Evolutionary conservation across 164 flowering plant species (phyloP), one percentile per base, ranked within the genome.

Genomic region (Vitis rupestris): DNA sequence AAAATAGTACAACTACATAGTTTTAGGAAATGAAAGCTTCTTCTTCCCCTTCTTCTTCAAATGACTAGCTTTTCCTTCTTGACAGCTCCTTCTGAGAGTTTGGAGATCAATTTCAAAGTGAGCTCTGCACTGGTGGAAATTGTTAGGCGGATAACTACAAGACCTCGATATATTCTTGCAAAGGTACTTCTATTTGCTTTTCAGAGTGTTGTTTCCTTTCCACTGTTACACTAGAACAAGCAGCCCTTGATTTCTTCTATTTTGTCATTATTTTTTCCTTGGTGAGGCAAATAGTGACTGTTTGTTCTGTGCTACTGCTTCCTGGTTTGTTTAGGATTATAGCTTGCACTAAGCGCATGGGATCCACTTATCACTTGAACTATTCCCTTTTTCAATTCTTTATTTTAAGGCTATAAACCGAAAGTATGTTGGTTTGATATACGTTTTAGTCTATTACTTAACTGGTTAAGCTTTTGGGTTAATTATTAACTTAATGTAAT

Each of bases 61-160:
- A 16, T 51, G 10, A 4, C 3, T 9, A n/a, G 68, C 19, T 64
- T 73, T 72, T 66, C 16, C 60, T 49, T 49, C 74, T 72, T 60
- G 60, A 47, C 87, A 96, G 99, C 91, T 72, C 85, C 99, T 80
- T 83, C 87, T 23, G 98, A 93, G 80, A 93, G 98, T 76, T 75
- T 96, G 76, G 94, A 89, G 52, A 96, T 96, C 72, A 96, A 96
- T 77, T 87, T 81, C 80, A 96, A 84, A 80, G 98, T 93, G 73
- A 96, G 99, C 81, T 93, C 98, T 73, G 97, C 97, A 6, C 74
- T 96, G 82, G 98, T 96, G 77, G 98, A 92, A 75, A 86, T 96
- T 68, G 97, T 96, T 53, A 75, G 86, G 76, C 75, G 77, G 76
- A 88, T 96, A 76, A 73, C 78, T 13, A 84, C 90, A 69, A 83